Conservation (phyloP, 257 asterid species). For the Primulina tabacum region DNA sequence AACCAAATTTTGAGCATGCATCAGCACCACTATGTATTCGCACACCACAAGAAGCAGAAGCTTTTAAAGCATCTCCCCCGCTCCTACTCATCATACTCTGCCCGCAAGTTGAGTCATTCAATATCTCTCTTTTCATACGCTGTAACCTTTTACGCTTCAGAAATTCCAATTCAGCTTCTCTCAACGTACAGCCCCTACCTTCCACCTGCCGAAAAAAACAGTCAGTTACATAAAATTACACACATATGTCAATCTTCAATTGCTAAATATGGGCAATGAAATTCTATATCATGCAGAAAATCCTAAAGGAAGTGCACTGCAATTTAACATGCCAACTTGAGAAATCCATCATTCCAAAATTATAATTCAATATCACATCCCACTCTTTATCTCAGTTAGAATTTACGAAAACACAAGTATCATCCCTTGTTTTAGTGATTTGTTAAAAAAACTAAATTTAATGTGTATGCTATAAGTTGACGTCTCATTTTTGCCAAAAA, state of each 20-base stretch:
- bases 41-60: constrained; percentile 81
- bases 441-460: no score
- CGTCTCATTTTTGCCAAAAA: not conserved
- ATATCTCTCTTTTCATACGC: constrained; percentile 53
- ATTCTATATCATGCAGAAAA: not conserved
- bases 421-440: not conserved
- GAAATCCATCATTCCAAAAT: not conserved
- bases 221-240: constrained; percentile 1
- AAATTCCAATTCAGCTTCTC: constrained; percentile 83
- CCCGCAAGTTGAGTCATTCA: constrained; percentile 43
- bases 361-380: no score
- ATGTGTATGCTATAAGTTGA: not conserved
- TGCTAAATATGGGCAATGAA: not conserved
- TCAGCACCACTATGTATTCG: constrained; percentile 47
- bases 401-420: not conserved
- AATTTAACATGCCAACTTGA: not conserved
- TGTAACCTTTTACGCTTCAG: constrained; percentile 84
- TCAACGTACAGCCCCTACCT: constrained; percentile 62
- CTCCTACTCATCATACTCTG: constrained; percentile 58
- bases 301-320: not conserved
- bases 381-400: not conserved
- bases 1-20: constrained; percentile 38
- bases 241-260: not conserved
- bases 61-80: constrained; percentile 69
- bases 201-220: constrained; percentile 67